Evolutionary conservation across 768 basidiomycete genomes (phyloP), one percentile per base, ranked within the genome.

Genomic region (Boletus sp.): DNA sequence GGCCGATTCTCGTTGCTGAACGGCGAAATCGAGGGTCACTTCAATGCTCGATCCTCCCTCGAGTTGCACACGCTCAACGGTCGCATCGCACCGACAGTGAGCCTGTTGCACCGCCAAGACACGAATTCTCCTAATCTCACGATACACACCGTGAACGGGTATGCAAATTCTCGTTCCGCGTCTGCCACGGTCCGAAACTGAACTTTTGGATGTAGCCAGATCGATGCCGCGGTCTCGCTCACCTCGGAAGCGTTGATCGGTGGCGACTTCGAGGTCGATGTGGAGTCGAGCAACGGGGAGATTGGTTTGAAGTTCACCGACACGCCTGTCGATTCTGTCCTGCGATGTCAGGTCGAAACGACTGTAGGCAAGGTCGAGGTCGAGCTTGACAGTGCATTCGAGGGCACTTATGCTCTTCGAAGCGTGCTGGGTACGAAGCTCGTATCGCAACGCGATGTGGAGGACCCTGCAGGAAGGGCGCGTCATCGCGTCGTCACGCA

Each of bases 91-190:
- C 72, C 73, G 0, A 64, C 68, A 33, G 77, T 82, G 32, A 69
- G 66, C 30, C 52, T 84, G 44, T 42, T 64, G 14, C 75, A 75
- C 50, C 59, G 59, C 10, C 57, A 67, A 30, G 48, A 63, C 55
- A 49, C 52, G 7, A 53, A 65, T 20, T 53, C 73, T 1, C 65
- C 75, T 20, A 57, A 60, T 11, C 58, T 82, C 55, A 40, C 45
- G 9, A 63, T 81, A 47, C 60, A 54, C 20, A 78, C 80, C 2
- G 70, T 55, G 29, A 82, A 84, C 54, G 75, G 73, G 82, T 81
- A 63, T 36, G 76, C 17, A 63, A 8, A 24, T 17, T 18, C 3
- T 20, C 32, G 7, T 58, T 33, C 17, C 20, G 5, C 30, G 15
- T 11, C 4, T 14, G 10, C 4, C 2, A 20, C 15, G 3, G 15